Evolutionary conservation across 805 yeast genomes (phyloP), one percentile per base, ranked within the genome.

Genomic region (Kuraishia capsulata): DNA sequence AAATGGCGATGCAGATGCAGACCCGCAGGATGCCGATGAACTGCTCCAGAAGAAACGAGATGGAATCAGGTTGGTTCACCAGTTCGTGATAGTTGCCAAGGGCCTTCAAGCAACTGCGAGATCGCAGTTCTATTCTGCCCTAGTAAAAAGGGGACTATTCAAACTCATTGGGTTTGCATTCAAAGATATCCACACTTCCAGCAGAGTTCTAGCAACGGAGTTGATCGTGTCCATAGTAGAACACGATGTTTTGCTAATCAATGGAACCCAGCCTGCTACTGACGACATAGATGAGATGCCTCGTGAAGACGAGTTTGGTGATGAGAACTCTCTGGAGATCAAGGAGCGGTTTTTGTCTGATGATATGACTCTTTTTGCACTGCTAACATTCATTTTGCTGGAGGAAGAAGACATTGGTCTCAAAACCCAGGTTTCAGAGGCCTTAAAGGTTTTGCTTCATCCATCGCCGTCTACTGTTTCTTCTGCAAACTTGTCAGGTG

Each of bases 371-470:
- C 54, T 83, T 36, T 59, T 80, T 19, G 50, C 62, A 5, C 67
- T 77, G 5, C 57, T 87, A 26, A 68, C 81, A 0, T 69, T 76
- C 28, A 68, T 87, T 14, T 55, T 89, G 5, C 54, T 78, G 3
- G 67, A 72, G 17, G 94, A 83, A 42, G 61, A 65, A 9, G 78
- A 78, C 44, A 72, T 79, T 4, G 94, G 95, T 0, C 59, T 88
- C 37, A 79, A 82, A 51, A 75, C 83, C 5, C 96, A 88, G 55
- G 82, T 89, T 0, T 78, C 74, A 44, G 96, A 88, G 57, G 95
- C 96, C 1, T 58, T 89, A 36, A 79, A 79, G 52, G 76, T 79
- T 2, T 57, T 89, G 25, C 63, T 89, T 11, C 89, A 83, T 50
- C 79, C 85, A 1, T 59, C 31, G 17, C 31, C 31, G 17, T 11